Conservation (phyloP, 2,329 filamentous ascomycete species). For the Phialemoniopsis sp. region DNA sequence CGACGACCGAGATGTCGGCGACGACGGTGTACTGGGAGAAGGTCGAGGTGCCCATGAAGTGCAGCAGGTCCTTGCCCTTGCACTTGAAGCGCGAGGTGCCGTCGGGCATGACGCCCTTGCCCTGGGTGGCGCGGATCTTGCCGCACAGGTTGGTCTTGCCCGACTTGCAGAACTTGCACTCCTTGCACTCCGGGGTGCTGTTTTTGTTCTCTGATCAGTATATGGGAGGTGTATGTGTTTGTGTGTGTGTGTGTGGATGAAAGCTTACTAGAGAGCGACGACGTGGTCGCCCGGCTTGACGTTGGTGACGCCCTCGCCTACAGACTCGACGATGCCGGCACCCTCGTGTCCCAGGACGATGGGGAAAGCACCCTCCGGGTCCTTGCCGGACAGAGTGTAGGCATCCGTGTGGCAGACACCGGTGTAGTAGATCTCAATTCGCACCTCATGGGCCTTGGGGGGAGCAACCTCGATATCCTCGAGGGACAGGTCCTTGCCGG, state of each 20-base stretch:
- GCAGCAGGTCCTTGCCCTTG: slow-evolving; percentile 91
- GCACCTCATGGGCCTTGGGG: slow-evolving; percentile 88
- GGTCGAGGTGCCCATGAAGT: slow-evolving; percentile 99
- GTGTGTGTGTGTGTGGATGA: neutral
- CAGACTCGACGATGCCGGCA: slow-evolving; percentile 84
- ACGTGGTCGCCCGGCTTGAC: slow-evolving; percentile 94
- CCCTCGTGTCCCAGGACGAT: slow-evolving; percentile 88
- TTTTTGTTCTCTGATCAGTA: slow-evolving; percentile 1
- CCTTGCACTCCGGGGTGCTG: slow-evolving; percentile 92
- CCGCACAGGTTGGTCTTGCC: slow-evolving; percentile 96
- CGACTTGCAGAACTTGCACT: slow-evolving; percentile 98
- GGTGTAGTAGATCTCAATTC: slow-evolving; percentile 95
- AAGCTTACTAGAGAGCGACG: slow-evolving; percentile 74
- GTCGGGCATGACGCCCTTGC: slow-evolving; percentile 94
- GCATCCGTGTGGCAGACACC: slow-evolving; percentile 99
- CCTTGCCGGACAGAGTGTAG: slow-evolving; percentile 93
- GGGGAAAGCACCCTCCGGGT: slow-evolving; percentile 92
- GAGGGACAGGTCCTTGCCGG: slow-evolving; percentile 80
- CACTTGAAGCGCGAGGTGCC: slow-evolving; percentile 91
- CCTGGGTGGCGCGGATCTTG: slow-evolving; percentile 97
- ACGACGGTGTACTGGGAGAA: slow-evolving; percentile 99
- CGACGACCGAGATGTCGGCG: slow-evolving; percentile 92
- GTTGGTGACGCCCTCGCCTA: slow-evolving; percentile 85
- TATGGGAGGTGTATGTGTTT: neutral
- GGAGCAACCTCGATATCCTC: slow-evolving; percentile 92